Conservation (phyloP, 345 rosid genomes). For the Murraya koenigii region DNA sequence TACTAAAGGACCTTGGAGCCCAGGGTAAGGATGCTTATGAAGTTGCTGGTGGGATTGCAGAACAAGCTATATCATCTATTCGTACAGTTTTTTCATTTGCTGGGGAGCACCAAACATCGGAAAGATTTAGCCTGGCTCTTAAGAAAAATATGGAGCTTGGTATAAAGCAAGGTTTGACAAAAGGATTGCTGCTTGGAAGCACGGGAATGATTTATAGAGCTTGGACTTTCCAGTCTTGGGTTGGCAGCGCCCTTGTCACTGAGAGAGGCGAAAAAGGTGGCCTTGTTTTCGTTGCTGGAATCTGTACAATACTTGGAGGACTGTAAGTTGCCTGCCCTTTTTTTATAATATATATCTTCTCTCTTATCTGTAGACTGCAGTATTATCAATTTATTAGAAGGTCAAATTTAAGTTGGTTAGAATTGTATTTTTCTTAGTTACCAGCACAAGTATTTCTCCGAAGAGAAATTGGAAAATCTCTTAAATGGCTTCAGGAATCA, state of each 20-base stretch:
- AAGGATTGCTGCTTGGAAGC: constrained; percentile 57
- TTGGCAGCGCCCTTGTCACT: constrained; percentile 45
- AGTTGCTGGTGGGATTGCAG: constrained; percentile 46
- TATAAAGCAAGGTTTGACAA: constrained; percentile 45
- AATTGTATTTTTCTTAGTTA: too few species aligned
- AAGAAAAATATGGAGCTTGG: constrained; percentile 40
- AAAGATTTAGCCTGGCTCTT: constrained; percentile 34
- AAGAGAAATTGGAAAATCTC: background rate
- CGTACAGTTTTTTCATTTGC: constrained; percentile 51
- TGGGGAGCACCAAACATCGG: constrained; percentile 42
- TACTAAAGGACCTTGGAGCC: constrained; percentile 35
- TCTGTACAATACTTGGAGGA: constrained; percentile 44
- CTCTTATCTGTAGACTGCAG: too few species aligned
- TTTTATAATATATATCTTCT: too few species aligned
- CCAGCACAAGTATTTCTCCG: background rate
- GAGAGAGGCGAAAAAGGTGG: constrained; percentile 54
- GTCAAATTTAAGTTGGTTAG: too few species aligned
- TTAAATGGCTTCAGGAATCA: background rate
- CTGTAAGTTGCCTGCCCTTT: constrained; percentile 35
- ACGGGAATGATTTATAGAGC: constrained; percentile 45
- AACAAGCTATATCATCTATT: constrained; percentile 54
- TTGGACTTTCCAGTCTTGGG: constrained; percentile 60
- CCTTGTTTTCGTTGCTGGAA: constrained; percentile 37
- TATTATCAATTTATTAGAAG: too few species aligned
- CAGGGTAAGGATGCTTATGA: constrained; percentile 40